Evolutionary conservation across 2,329 filamentous ascomycete species (phyloP), one percentile per base, ranked within the genome.

Genomic region (Apiospora koreana): DNA sequence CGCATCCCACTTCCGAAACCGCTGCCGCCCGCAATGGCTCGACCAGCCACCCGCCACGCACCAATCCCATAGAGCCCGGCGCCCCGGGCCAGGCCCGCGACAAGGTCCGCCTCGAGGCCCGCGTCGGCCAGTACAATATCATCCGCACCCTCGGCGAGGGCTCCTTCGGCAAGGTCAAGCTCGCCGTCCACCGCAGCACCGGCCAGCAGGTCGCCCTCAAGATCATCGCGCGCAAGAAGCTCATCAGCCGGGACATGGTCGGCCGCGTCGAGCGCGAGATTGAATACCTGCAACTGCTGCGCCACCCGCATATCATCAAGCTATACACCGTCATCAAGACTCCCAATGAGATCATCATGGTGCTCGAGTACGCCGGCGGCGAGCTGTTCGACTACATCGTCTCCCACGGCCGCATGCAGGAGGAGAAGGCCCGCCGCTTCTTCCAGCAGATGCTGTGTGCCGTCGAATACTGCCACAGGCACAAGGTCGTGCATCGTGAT

Each of bases 391-490:
- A 99, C 82, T 98, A 98, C 83, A 96, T 99, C 73, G 96, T 99
- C 71, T 92, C 95, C 79, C 91, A 98, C 79, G 96, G 96, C 69
- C 92, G 93, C 79, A 94, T 98, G 88, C 91, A 92, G 75, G 96
- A 99, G 81, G 88, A 91, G 72, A 93, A 97, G 80, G 96, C 96
- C n/a, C 91, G 96, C 70, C 94, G 95, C 75, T 98, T 99, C 86
- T 99, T 99, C 82, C 96, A 99, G 82, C 96, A 99, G 82, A 99
- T 99, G 83, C 93, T 99, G 69, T 98, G 96, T 81, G 96, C 96
- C 58, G 96, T 99, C 76, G 96, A 99, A 81, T 99, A 99, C 84
- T 99, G 96, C 79, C 96, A 99, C 83, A 90, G 96, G 72, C 96
- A 99, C 86, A 98, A 98, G 85, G 98, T 99, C 78, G 96, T 98